phyloP scores from a whole-genome alignment of 169 alveolate genomes.

The Plasmodium vivax region DNA sequence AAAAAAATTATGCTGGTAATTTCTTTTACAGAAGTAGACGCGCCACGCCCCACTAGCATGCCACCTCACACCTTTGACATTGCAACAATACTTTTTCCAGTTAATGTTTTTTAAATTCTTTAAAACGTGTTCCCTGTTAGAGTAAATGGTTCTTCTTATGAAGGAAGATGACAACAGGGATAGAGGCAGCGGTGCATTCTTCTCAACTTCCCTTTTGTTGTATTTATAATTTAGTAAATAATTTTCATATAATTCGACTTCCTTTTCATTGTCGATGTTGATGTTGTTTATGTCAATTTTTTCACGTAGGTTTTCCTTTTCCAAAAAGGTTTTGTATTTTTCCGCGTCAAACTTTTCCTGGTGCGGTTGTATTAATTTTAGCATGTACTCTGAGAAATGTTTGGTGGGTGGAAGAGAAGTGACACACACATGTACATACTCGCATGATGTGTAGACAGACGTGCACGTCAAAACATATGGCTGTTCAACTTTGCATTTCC shows the following conservation, averaged over 20 bases:
- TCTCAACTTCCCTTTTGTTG: constrained; percentile 65
- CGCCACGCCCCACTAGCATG: constrained; percentile 93
- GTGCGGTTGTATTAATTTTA: constrained; percentile 73
- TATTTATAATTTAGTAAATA: constrained; percentile 71
- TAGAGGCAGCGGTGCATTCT: constrained; percentile 80
- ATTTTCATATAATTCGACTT: constrained; percentile 69
- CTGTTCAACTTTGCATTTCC: neutral
- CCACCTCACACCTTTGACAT: constrained; percentile 91
- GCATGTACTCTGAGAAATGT: constrained; percentile 36
- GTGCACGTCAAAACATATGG: neutral
- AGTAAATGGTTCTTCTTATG: constrained; percentile 83
- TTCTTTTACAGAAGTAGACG: constrained; percentile 87
- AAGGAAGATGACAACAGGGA: constrained; percentile 86
- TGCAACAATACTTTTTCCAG: constrained; percentile 88
- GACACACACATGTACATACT: neutral
- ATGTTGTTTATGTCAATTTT: constrained; percentile 57
- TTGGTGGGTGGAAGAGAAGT: neutral
- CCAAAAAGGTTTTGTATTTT: constrained; percentile 47
- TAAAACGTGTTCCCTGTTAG: constrained; percentile 84
- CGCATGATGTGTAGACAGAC: neutral
- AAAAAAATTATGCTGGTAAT: constrained; percentile 88
- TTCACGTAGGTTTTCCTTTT: constrained; percentile 54
- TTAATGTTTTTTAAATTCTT: constrained; percentile 84
- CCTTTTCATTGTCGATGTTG: constrained; percentile 66
- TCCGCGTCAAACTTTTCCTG: constrained; percentile 58